A percentile compares a stretch with the other conserved stretches of the same genome.
These are phyloP conservation scores for Clarireedia hainanense DNA, from an alignment of 2,329 filamentous ascomycete species.

Conservation along the genomic window DNA sequence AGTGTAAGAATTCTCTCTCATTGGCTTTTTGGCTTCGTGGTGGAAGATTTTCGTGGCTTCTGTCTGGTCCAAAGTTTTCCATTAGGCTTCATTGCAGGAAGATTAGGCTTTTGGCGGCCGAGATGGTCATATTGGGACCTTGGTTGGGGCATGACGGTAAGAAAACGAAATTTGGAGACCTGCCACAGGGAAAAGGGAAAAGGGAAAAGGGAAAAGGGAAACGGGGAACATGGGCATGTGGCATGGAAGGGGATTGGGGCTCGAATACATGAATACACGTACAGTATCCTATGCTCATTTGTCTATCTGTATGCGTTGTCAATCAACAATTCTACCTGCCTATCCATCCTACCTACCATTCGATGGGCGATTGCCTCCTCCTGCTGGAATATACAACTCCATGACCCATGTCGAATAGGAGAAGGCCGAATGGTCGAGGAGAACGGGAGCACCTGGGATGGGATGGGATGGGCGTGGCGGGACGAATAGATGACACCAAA, in stretches of 20 bases:
- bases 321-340: slow-evolving; percentile 2
- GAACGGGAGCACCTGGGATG: not conserved
- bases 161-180: not conserved
- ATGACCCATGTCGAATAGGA: not conserved
- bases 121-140: not conserved
- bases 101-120: slow-evolving; percentile 5
- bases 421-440: not conserved
- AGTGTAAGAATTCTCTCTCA: not conserved
- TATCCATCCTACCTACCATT: not conserved
- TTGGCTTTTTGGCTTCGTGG: not conserved
- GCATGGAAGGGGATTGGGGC: not conserved
- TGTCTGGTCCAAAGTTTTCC: slow-evolving; percentile 9
- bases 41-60: not conserved
- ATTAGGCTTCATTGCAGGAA: slow-evolving; percentile 22
- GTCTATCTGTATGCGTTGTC: slow-evolving; percentile 9
- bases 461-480: not conserved
- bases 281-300: not conserved
- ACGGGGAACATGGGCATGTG: not conserved
- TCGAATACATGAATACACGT: not conserved
- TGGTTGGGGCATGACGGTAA: not conserved
- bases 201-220: not conserved
- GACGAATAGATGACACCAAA: slow-evolving; percentile 3
- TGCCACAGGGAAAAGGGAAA: not conserved
- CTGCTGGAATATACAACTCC: not conserved
- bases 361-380: not conserved